These are phyloP conservation scores for Geranium rotundifolium DNA, from an alignment of 345 rosid genomes.

Conservation along the genomic window DNA sequence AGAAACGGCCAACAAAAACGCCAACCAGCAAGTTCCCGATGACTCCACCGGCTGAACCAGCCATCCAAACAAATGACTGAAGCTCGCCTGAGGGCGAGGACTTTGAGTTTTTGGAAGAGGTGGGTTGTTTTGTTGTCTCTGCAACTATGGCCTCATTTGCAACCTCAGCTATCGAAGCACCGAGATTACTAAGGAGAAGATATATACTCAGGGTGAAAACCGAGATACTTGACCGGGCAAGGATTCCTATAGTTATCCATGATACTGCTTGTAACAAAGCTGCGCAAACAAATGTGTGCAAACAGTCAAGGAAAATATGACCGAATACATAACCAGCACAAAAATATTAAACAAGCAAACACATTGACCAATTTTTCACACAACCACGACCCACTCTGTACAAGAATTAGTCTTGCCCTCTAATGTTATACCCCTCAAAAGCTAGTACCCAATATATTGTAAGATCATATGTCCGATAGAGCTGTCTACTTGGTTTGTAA, in stretches of 20 bases:
- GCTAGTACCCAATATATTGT: neutral
- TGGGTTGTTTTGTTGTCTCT: conserved; percentile 41
- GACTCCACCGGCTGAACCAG: conserved; percentile 74
- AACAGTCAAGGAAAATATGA: neutral
- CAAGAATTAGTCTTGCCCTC: no score
- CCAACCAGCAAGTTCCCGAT: conserved; percentile 80
- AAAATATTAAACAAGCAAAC: no score
- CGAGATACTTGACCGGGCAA: conserved; percentile 51
- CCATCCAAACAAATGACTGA: conserved; percentile 82
- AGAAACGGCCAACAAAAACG: conserved; percentile 35
- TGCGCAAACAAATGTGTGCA: conserved; percentile 20
- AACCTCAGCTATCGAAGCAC: conserved; percentile 82
- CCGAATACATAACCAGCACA: neutral
- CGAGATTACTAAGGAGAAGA: conserved; percentile 79
- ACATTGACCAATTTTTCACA: neutral
- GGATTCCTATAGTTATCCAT: conserved; percentile 59
- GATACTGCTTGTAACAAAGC: conserved; percentile 77
- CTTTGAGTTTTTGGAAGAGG: conserved; percentile 15
- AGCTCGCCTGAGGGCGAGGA: conserved; percentile 46
- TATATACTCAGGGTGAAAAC: conserved; percentile 33
- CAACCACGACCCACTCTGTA: neutral
- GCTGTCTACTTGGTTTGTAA: neutral
- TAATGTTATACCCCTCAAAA: no score
- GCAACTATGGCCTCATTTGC: conserved; percentile 96
- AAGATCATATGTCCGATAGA: neutral